Conservation (phyloP, 2,329 filamentous ascomycete genomes). For the Tolypocladium cylindrosporum region DNA sequence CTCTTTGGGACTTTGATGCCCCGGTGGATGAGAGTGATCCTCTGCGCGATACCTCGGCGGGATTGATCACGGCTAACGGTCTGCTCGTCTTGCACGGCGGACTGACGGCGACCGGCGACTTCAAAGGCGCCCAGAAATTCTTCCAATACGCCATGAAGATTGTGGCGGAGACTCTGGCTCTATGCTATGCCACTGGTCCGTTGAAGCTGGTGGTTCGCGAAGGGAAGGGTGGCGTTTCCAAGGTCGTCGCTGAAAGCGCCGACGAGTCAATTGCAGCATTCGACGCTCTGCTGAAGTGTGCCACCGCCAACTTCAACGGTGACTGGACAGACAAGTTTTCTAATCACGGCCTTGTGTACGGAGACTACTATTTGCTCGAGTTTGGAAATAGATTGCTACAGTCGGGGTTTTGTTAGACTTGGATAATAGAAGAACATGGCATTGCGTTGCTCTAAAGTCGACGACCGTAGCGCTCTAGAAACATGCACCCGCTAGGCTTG, state of each 20-base stretch:
- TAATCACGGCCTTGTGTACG: conserved; percentile 35
- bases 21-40: conserved; percentile 22
- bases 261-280: neutral
- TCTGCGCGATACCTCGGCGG: conserved; percentile 25
- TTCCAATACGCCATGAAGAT: neutral
- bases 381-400: conserved; percentile 34
- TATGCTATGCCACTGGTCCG: neutral
- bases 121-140: neutral
- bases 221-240: neutral
- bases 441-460: no score
- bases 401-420: conserved; percentile 13
- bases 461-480: no score
- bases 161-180: neutral
- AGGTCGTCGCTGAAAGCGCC: neutral
- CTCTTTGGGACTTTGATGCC: conserved; percentile 27
- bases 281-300: neutral
- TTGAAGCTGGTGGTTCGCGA: neutral
- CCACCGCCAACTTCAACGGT: neutral
- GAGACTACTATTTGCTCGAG: conserved; percentile 37
- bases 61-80: conserved; percentile 30
- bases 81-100: conserved; percentile 26
- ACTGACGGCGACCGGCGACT: conserved; percentile 1
- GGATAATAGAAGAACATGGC: no score
- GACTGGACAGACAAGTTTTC: conserved; percentile 11
- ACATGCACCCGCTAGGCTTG: no score